phyloP scores from a whole-genome alignment of 768 basidiomycete genomes.

The Lactarius sanguifluus region DNA sequence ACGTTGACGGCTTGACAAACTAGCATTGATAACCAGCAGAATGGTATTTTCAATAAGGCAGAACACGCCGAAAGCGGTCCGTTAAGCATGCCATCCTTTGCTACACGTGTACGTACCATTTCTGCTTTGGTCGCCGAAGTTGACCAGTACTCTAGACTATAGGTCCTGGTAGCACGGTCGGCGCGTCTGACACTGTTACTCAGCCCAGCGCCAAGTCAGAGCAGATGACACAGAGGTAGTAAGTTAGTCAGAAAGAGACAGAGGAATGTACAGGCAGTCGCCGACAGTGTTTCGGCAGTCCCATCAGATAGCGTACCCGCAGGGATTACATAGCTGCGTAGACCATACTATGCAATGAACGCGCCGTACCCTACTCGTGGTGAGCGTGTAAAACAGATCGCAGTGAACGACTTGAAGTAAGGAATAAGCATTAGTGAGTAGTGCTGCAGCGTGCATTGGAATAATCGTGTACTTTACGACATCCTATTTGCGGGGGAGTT shows the following conservation, averaged over 20 bases:
- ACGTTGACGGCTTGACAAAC: neutral
- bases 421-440: neutral
- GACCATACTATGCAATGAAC: constrained; percentile 2
- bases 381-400: neutral
- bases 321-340: neutral
- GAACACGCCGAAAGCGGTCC: constrained; percentile 37
- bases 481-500: neutral
- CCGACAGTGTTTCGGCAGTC: constrained; percentile 42
- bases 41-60: constrained; percentile 31
- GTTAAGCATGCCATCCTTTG: constrained; percentile 52
- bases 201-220: constrained; percentile 35
- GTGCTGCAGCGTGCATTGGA: neutral
- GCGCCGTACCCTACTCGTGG: constrained; percentile 9
- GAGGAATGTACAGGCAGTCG: constrained; percentile 47
- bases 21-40: neutral
- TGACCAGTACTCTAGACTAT: constrained; percentile 2
- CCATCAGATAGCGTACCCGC: neutral
- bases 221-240: constrained; percentile 49
- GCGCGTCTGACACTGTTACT: constrained; percentile 31
- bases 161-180: constrained; percentile 21
- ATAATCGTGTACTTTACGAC: constrained; percentile 6
- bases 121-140: neutral
- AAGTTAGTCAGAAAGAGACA: constrained; percentile 54
- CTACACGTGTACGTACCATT: constrained; percentile 47
- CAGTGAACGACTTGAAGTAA: constrained; percentile 16